Conservation (phyloP, 2,329 filamentous ascomycete species). For the Clonostachys solani region DNA sequence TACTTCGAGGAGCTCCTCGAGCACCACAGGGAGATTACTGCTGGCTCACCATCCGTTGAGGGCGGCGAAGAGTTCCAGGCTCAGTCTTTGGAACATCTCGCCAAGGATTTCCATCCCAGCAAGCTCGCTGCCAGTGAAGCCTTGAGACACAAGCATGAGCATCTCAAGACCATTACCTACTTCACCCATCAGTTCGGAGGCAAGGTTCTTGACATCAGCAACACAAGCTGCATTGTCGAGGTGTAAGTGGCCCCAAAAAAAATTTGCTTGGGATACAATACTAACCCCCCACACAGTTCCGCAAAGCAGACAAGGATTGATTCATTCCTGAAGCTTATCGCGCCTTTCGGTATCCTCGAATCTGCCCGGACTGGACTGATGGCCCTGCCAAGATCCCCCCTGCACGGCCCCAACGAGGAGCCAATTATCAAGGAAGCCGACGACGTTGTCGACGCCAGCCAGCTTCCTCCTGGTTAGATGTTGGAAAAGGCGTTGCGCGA, state of each 20-base stretch:
- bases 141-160: constrained; percentile 93
- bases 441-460: constrained; percentile 91
- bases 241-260: constrained; percentile 56
- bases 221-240: constrained; percentile 97
- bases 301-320: constrained; percentile 93
- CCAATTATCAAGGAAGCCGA: constrained; percentile 77
- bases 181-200: constrained; percentile 96
- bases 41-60: constrained; percentile 27
- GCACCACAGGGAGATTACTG: constrained; percentile 86
- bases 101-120: constrained; percentile 82
- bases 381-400: constrained; percentile 89
- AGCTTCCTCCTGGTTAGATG: constrained; percentile 79
- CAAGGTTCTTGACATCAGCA: constrained; percentile 97
- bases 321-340: constrained; percentile 93
- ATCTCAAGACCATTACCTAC: constrained; percentile 93
- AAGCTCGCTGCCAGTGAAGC: constrained; percentile 84
- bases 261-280: constrained; percentile 1
- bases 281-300: constrained; percentile 49
- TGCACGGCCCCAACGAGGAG: constrained; percentile 70
- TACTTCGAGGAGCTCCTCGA: constrained; percentile 96
- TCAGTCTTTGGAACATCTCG: constrained; percentile 37
- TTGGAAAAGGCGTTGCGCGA: too few species aligned
- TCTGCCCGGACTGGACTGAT: constrained; percentile 94
- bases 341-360: constrained; percentile 93
- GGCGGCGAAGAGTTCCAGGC: constrained; percentile 25